phyloP scores from a whole-genome alignment of 805 yeast genomes.

The Vanderwaltozyma verrucispora region DNA sequence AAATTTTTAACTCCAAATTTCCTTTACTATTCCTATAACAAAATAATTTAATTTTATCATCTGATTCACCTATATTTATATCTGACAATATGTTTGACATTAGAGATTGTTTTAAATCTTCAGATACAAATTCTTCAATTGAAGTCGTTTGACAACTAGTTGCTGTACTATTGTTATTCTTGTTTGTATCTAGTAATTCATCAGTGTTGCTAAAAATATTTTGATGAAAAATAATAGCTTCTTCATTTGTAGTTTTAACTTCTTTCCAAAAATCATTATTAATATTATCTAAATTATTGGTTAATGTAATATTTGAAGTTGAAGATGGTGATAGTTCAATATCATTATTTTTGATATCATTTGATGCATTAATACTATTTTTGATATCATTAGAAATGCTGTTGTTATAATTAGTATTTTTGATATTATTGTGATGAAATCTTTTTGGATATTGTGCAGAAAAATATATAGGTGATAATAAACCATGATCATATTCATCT shows the following conservation, averaged over 20 bases:
- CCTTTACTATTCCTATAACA: conserved; percentile 26
- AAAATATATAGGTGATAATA: conserved; percentile 7
- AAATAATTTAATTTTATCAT: conserved; percentile 19
- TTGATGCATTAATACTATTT: neutral
- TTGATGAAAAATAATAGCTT: conserved; percentile 10
- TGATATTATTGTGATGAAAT: conserved; percentile 7
- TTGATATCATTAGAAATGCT: neutral
- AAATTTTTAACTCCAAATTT: conserved; percentile 19
- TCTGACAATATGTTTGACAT: neutral
- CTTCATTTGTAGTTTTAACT: conserved; percentile 20
- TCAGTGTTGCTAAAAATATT: conserved; percentile 1
- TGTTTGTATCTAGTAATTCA: neutral
- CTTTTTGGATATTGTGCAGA: conserved; percentile 15
- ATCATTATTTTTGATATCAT: neutral
- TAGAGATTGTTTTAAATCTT: conserved; percentile 5
- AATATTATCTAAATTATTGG: neutral
- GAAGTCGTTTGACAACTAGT: conserved; percentile 4
- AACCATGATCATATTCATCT: conserved; percentile 15
- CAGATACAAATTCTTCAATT: conserved; percentile 15
- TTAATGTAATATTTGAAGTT: neutral
- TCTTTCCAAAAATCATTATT: conserved; percentile 28
- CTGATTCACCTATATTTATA: conserved; percentile 3
- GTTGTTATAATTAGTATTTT: neutral
- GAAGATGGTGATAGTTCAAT: neutral
- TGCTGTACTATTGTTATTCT: neutral